Base-by-base conservation (phyloP, 2,329 filamentous ascomycete genomes). In the Seiridium cupressi region DNA sequence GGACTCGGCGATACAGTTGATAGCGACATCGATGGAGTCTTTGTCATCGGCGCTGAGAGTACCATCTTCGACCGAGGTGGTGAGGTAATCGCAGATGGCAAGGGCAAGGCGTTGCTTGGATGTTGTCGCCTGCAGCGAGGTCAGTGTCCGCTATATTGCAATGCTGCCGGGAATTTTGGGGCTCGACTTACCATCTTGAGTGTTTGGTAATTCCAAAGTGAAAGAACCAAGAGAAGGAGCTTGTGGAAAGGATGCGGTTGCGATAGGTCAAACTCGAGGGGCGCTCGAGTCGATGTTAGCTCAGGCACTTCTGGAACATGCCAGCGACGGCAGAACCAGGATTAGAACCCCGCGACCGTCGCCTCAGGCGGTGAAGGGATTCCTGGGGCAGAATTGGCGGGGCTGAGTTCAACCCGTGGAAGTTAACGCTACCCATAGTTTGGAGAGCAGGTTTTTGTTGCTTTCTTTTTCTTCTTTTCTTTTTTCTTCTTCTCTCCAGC, bases 51-150 rank as follows among this genome's bases (percentile, higher is more conserved):
- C 80, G 58, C 89, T 84, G 61, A 99, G 85, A 49, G 93, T 96
- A 70, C 95, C 95, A 75, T 99, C 95, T 64, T 87, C 89, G 68
- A 92, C 81, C 51, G 93, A 96, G 61, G 86, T 88, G 69, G 85
- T 85, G 63, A 99, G 89, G 82, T 97, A 99, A 80, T 98, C 92
- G 81, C 96, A 92, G 76, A 99, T 94, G 69, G 95, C 92, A 74
- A 99, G 91, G 76, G 95, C 95, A 65, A 99, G 90, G 79, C 93
- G 92, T 86, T 99, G 86, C 76, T 86, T 85, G 61, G 84, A 79
- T 57, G 81, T 79, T 48, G 80, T 76, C 62, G 79, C 71, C 78
- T 26, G 18, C 18, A 26, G 18, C 18, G 18, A 26, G 18, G 18
- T 26, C 18, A 26, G 18, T 26, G 18, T 26, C 18, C 18, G 18